phyloP scores from a whole-genome alignment of 164 flowering plant genomes.

The Vitis vinifera region ASM3070453v1 NC_081823.1:2768001-2768500 shows the following conservation, averaged over 20 bases:
- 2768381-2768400: conserved; percentile 71
- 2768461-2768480: conserved; percentile 13
- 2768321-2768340: conserved; percentile 65
- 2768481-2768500: conserved; percentile 11
- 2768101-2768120: conserved; percentile 91
- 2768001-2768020: not conserved
- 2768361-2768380: conserved; percentile 45
- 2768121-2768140: conserved; percentile 98
- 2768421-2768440: conserved; percentile 69
- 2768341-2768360: conserved; percentile 35
- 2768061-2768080: conserved; percentile 95
- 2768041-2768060: conserved; percentile 92
- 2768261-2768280: conserved; percentile 57
- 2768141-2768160: conserved; percentile 78
- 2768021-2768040: conserved; percentile 53
- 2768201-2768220: conserved; percentile 69
- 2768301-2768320: conserved; percentile 35
- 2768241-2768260: conserved; percentile 50
- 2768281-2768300: conserved; percentile 45
- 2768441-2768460: conserved; percentile 51
- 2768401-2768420: conserved; percentile 74
- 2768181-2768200: conserved; percentile 37
- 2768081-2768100: conserved; percentile 97
- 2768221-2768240: conserved; percentile 43
- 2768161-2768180: conserved; percentile 45